Evolutionary conservation across 768 basidiomycete genomes (phyloP).

Genomic region (Sporobolomyces pararoseus): DNA sequence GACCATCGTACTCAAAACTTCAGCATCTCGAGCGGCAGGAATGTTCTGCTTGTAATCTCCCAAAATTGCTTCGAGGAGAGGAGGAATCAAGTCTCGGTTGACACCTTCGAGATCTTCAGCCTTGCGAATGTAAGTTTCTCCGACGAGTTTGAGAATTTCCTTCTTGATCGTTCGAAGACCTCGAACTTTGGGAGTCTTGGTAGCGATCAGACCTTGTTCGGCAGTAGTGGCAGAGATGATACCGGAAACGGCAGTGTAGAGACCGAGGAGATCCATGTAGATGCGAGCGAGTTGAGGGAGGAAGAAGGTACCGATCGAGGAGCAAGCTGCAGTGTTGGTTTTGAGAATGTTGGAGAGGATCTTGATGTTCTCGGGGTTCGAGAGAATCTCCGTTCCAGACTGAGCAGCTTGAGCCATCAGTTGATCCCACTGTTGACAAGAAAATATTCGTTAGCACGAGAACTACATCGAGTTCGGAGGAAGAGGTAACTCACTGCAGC

Average conservation of each 20-base stretch:
- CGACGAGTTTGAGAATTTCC: slow-evolving; percentile 91
- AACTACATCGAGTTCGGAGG: no score
- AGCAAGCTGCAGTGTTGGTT: slow-evolving; percentile 96
- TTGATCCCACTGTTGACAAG: slow-evolving; percentile 76
- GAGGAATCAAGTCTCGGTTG: slow-evolving; percentile 85
- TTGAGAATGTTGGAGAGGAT: slow-evolving; percentile 94
- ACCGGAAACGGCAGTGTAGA: slow-evolving; percentile 94
- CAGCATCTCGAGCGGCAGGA: slow-evolving; percentile 86
- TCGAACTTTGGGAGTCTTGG: slow-evolving; percentile 93
- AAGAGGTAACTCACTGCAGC: slow-evolving; percentile 68
- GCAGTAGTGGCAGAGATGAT: slow-evolving; percentile 91
- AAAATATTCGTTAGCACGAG: not conserved
- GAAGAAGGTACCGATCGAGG: slow-evolving; percentile 94
- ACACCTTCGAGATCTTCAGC: slow-evolving; percentile 94
- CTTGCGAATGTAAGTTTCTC: slow-evolving; percentile 86
- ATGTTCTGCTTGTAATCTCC: slow-evolving; percentile 95
- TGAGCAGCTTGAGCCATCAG: slow-evolving; percentile 92
- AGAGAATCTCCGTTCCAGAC: slow-evolving; percentile 78
- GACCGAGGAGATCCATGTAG: slow-evolving; percentile 94
- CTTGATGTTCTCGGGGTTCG: slow-evolving; percentile 88
- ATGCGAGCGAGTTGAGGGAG: slow-evolving; percentile 92
- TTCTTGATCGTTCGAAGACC: slow-evolving; percentile 95
- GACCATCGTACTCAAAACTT: slow-evolving; percentile 94
- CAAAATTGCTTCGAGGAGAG: slow-evolving; percentile 93
- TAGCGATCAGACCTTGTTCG: slow-evolving; percentile 81